Base-by-base conservation (phyloP, 2,329 filamentous ascomycete genomes). In the Dactylella cylindrospora region DNA sequence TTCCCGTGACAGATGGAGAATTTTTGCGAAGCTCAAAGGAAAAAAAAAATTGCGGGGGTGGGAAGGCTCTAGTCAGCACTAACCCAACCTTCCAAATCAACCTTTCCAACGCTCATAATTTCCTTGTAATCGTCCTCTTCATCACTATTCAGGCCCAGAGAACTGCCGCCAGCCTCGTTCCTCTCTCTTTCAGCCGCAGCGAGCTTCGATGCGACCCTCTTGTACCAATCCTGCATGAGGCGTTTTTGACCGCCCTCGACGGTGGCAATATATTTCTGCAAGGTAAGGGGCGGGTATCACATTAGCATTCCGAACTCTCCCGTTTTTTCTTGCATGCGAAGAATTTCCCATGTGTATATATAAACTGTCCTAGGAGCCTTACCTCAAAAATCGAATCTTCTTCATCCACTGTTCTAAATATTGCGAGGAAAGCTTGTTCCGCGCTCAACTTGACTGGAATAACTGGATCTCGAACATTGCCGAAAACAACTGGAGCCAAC, bases 191-290 rank as follows among this genome's bases (percentile, higher is more conserved):
- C 90, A 72, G 97, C 93, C 13, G 78, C 81, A n/a, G 87, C 91
- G 15, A 97, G 75, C 68, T 90, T 82, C 70, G 91, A 73, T 1
- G 89, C 89, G 66, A 98, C 88, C 33, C 93, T 80, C 79, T 95
- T 95, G 76, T 97, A 97, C 76, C 98, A 98, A 73, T 98, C 93
- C 59, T 84, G 81, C 86, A 98, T 96, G 72, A 85, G 90, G 68
- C 91, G 81, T 79, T 94, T 93, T 13, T 66, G 67, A 4, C 62
- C 62, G 0, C 67, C 67, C 25, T 69, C 68, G 13, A 69, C 55
- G 7, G 65, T 67, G 20, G 64, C 35, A 36, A 68, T 68, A 36
- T 68, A 69, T 65, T 69, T 69, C 39, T 65, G 33, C 28, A 47
- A 31, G 29, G 28, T 13, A 33, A 49, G 47, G 55, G 45, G 40